Base-by-base conservation (phyloP, 2,329 filamentous ascomycete genomes). In the Fusarium anguioides region DNA sequence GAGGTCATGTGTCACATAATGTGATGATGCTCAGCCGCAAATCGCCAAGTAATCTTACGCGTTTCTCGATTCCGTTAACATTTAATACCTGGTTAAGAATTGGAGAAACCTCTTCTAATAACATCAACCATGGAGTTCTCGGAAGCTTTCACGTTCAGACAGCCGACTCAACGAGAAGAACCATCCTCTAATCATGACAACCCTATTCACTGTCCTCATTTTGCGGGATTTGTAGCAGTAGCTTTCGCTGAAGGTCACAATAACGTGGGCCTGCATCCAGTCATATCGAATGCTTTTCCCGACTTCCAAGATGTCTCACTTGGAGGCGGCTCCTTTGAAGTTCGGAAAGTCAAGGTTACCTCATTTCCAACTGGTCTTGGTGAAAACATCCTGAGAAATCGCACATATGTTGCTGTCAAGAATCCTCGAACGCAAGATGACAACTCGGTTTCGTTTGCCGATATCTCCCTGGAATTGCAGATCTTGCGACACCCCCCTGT, bases 171-270 rank as follows among this genome's bases (percentile, higher is more conserved):
- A 12, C 21, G 18, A 39, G 17, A 37, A 1, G 18, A 5, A 8
- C 20, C 8, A 17, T 20, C 27, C 7, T 12, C 44, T 20, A 50
- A 24, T 14, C 21, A 12, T n/a, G 15, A 31, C 21, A 15, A 5
- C 8, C 33, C 44, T 50, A 36, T 31, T 23, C 26, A 31, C 20
- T 54, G 51, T 6, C 51, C 44, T 31, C 44, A 39, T 35, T 54
- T 54, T 54, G 51, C 51, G 51, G 51, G 51, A 18, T 54, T 50
- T 31, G 50, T 54, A 15, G 51, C 51, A 31, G 51, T 31, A 24
- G 50, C 24, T 14, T 26, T 54, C 23, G 33, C 51, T 12, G 17
- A 26, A 8, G 44, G 20, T 3, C 3, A 24, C 8, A 8, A 54
- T n/a, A 14, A 4, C 4, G 9, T 39, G 5, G 51, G 44, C 9